Percentiles rank a stretch among this genome's conserved stretches.
phyloP scores from a whole-genome alignment of 176 grass and related monocot genomes.

The Bonia amplexicaulis region DNA sequence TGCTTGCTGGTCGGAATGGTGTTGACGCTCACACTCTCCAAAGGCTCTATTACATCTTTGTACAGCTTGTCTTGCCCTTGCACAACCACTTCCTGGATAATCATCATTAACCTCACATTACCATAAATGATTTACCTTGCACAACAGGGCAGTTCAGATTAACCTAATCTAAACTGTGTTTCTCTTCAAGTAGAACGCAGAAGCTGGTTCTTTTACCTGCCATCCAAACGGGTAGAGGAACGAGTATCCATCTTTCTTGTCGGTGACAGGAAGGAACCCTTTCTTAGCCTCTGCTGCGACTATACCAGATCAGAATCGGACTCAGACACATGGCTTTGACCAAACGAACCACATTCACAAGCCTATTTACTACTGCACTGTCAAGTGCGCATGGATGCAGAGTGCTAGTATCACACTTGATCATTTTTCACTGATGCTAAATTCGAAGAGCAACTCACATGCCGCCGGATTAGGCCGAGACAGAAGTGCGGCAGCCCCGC shows the following conservation, averaged over 20 bases:
- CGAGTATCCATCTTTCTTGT: constrained; percentile 67
- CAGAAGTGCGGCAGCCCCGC: constrained; percentile 44
- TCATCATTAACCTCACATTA: background rate
- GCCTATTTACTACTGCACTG: background rate
- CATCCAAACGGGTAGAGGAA: constrained; percentile 95
- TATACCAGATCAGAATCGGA: constrained; percentile 78
- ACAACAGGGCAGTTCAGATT: background rate
- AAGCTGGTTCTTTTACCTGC: constrained; percentile 53
- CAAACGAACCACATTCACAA: constrained; percentile 17
- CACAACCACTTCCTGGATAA: constrained; percentile 64
- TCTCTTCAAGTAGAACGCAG: background rate
- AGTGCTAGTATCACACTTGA: background rate
- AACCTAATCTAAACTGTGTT: background rate
- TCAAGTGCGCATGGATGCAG: background rate
- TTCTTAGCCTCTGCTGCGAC: constrained; percentile 89
- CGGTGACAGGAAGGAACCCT: constrained; percentile 64
- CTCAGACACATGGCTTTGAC: constrained; percentile 58
- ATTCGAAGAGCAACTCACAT: constrained; percentile 46
- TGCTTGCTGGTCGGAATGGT: constrained; percentile 71
- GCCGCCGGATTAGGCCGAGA: constrained; percentile 43
- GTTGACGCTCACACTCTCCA: constrained; percentile 88
- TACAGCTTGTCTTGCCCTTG: constrained; percentile 97
- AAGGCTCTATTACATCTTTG: constrained; percentile 93
- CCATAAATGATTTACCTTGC: background rate
- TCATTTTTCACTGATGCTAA: background rate